These are phyloP conservation scores for Crithidia fasciculata DNA, from an alignment of 208 protist genomes.

Conservation along the genomic window DNA sequence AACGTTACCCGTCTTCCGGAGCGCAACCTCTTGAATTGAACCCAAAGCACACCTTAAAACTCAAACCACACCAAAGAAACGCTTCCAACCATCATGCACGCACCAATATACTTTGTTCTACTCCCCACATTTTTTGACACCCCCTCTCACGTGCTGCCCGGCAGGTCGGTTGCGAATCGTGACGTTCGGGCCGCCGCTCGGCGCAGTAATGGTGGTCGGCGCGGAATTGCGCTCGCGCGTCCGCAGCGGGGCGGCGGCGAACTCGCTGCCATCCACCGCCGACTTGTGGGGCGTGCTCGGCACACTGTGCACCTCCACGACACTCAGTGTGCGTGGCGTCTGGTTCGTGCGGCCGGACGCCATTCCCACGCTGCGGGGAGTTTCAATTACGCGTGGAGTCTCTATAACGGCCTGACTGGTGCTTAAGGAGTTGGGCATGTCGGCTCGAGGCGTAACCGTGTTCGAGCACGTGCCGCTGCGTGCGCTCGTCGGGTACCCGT, in stretches of 20 bases:
- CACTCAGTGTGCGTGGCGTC: not conserved
- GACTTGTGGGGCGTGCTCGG: not conserved
- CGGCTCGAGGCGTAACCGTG: slow-evolving; percentile 1
- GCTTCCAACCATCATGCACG: too few relatives aligned
- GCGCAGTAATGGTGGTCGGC: slow-evolving; percentile 11
- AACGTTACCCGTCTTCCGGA: too few relatives aligned
- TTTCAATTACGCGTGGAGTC: slow-evolving; percentile 8
- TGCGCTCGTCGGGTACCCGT: slow-evolving; percentile 1
- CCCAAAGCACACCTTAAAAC: too few relatives aligned
- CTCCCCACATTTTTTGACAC: too few relatives aligned
- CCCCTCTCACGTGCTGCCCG: not conserved
- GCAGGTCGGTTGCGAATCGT: slow-evolving; percentile 9
- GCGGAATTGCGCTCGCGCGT: not conserved
- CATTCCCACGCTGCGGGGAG: slow-evolving; percentile 13
- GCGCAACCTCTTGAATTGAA: too few relatives aligned
- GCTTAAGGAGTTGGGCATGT: not conserved
- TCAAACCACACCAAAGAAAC: too few relatives aligned
- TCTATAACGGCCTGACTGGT: not conserved
- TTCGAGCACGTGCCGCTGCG: slow-evolving; percentile 4
- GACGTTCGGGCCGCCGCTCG: slow-evolving; percentile 6
- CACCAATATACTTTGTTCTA: too few relatives aligned
- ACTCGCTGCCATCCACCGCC: not conserved
- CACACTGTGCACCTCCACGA: slow-evolving; percentile 17
- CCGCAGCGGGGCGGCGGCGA: not conserved
- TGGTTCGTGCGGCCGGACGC: slow-evolving; percentile 10